Evolutionary conservation across 2,329 filamentous ascomycete species (phyloP), one percentile per base, ranked within the genome.

Genomic region (Trichoderma sp.): DNA sequence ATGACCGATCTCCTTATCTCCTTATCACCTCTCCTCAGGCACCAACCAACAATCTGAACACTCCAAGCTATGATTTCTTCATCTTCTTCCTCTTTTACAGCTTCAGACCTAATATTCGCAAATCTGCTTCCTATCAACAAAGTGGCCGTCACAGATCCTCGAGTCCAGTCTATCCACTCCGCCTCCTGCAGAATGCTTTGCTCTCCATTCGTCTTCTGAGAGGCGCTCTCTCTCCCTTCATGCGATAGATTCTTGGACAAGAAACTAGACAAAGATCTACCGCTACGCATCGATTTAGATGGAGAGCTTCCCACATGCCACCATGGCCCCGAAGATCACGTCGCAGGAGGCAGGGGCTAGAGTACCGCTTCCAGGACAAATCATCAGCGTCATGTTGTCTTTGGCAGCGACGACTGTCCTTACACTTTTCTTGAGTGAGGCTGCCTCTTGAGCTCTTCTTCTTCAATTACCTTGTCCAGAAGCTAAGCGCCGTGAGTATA

Each of bases 401-500:
- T 75, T 84, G 5, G 73, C 77, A 6, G 79, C 81, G 11, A 75
- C 77, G 36, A 80, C 79, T 6, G 77, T 80, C 20, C 73, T 84
- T 23, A 79, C 81, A 7, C 72, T 76, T 55, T 83, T 82, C 66
- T 72, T 83, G 50, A 80, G 81, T 83, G 71, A 59, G 81, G 75
- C 23, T 43, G 2, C 6, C 39, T 1, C 0, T 43, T 26, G 4
- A 6, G 8, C n/a, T 9, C 28, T 55, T 15, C 20, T 6, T 43
- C 59, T 39, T 23, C 26, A 28, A 13, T 17, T 39, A 17, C n/a
- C n/a, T 23, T 30, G 15, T 39, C 23, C 47, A 20, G 57, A 62
- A 69, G 57, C 67, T 69, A 20, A 69, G 1, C 12, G 57, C 20
- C 2, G 3, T 47, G 47, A 13, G 4, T 3, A 5, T 26, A 1